Evolutionary conservation across 2,329 filamentous ascomycete genomes (phyloP).

Genomic region (Macrophomina pseudophaseolina): DNA sequence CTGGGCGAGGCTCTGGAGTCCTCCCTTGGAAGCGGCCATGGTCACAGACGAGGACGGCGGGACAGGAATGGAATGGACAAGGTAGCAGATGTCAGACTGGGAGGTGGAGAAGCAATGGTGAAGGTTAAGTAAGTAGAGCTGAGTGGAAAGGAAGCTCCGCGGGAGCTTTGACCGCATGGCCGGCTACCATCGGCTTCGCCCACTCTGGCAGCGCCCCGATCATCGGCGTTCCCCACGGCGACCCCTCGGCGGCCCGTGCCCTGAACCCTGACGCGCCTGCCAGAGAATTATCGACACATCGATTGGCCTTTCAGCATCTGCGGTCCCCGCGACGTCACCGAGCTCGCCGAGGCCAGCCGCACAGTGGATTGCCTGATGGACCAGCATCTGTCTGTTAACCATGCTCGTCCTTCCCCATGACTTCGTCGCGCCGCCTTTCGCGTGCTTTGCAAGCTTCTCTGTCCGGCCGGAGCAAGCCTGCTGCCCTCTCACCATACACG

Average conservation of each 20-base stretch:
- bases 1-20: slow-evolving; percentile 16
- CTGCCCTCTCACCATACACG: too few relatives aligned
- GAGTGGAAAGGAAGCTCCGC: background rate
- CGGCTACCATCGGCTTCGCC: slow-evolving; percentile 20
- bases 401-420: too few relatives aligned
- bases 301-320: background rate
- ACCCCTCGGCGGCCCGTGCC: background rate
- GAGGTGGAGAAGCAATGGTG: background rate
- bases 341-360: too few relatives aligned
- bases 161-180: background rate
- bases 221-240: slow-evolving; percentile 16
- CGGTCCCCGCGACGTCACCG: too few relatives aligned
- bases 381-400: too few relatives aligned
- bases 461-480: too few relatives aligned
- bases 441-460: too few relatives aligned
- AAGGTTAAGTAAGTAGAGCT: background rate
- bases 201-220: slow-evolving; percentile 9
- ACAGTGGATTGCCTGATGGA: too few relatives aligned
- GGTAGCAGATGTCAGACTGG: background rate
- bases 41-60: background rate
- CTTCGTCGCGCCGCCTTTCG: too few relatives aligned
- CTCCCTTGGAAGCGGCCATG: slow-evolving; percentile 21
- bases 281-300: slow-evolving; percentile 7
- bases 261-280: background rate
- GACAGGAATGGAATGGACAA: background rate